A percentile compares a stretch with the other conserved stretches of the same genome.
These are phyloP conservation scores for Pythium sp. DNA, from an alignment of 352 stramenopile species.

Conservation along the genomic window DNA sequence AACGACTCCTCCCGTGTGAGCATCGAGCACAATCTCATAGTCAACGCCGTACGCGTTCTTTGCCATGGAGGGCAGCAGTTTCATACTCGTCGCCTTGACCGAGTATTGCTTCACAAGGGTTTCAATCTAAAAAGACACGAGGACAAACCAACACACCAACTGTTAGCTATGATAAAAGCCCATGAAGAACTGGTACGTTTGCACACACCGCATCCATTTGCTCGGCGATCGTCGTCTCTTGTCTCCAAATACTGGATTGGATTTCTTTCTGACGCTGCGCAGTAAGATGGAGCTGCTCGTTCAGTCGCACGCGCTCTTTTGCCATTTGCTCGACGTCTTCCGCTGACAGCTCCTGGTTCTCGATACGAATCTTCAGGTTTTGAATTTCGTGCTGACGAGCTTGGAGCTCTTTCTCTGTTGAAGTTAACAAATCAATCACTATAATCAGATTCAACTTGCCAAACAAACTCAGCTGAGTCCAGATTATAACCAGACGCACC, in stretches of 20 bases:
- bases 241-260: conserved; percentile 51
- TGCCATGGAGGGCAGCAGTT: conserved; percentile 80
- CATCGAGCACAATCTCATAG: conserved; percentile 71
- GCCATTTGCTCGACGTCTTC: conserved; percentile 75
- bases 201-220: conserved; percentile 61
- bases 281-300: conserved; percentile 68
- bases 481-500: conserved; percentile 39
- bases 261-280: conserved; percentile 58
- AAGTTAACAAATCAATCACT: neutral
- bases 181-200: neutral
- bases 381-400: conserved; percentile 60
- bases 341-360: conserved; percentile 76
- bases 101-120: conserved; percentile 80
- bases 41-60: conserved; percentile 81
- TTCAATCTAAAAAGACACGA: conserved; percentile 37
- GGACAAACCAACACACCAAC: conserved; percentile 26
- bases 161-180: neutral
- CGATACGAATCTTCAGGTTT: conserved; percentile 58
- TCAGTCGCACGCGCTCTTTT: conserved; percentile 66
- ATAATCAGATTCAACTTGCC: neutral
- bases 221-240: conserved; percentile 64
- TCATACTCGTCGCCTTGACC: conserved; percentile 68
- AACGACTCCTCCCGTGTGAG: conserved; percentile 52
- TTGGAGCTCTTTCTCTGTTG: conserved; percentile 45
- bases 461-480: conserved; percentile 4